Base-by-base conservation (phyloP, 2,329 filamentous ascomycete genomes). In the Hirsutella thompsonii region DNA sequence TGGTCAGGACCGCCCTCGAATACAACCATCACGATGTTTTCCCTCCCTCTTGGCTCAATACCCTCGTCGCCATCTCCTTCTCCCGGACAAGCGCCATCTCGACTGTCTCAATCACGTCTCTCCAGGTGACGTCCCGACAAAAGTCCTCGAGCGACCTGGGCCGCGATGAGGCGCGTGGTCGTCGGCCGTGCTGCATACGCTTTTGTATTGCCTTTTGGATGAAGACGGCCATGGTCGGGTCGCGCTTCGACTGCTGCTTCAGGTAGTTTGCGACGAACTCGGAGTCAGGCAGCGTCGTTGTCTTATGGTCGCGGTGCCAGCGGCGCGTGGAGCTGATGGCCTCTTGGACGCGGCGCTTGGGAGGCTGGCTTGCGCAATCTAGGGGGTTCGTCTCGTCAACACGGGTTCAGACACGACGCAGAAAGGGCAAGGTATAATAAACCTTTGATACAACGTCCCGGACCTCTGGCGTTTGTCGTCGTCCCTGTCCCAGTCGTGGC, bases 291-390 rank as follows among this genome's bases (percentile, higher is more conserved):
- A 54, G 45, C 20, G 33, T 37, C 2, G 58, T 62, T 5, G 47
- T 53, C 40, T 63, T 63, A 49, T 60, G 57, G 23, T 63, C 60
- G 21, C 51, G 51, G 45, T 64, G 59, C 61, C 61, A 64, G 32
- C 60, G 57, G 34, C 58, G 55, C 10, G 61, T 63, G 0, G 61
- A 63, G 39, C 48, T 49, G 43, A 63, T 52, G 16, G 58, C 45
- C 30, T 63, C 59, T n/a, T 51, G 44, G 36, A 64, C 56, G 30
- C 60, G 60, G 4, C 39, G 38, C 5, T 49, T 47, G 34, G 46
- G 39, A 13, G 41, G n/a, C 37, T 39, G 39, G 14, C 30, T 21
- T 13, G 40, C 28, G 38, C 36, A 43, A 1, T 38, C 42, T 42
- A 18, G n/a, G n/a, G n/a, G n/a, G n/a, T n/a, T n/a, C n/a, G n/a